These are phyloP conservation scores for Pseudonectria buxi DNA, from an alignment of 2,329 filamentous ascomycete genomes.

Conservation along the genomic window DNA sequence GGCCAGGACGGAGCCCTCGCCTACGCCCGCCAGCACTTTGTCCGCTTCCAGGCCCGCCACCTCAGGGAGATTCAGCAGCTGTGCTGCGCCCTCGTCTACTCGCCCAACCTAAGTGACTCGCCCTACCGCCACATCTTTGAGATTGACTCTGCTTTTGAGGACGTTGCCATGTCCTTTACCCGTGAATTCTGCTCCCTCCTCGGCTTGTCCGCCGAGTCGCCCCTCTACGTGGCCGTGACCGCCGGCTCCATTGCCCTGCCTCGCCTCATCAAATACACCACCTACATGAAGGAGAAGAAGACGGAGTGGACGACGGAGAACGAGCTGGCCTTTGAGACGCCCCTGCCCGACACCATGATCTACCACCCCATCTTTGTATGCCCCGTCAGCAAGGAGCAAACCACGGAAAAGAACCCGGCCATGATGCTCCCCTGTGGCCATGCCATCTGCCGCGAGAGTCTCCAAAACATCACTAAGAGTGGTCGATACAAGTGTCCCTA, in stretches of 20 bases:
- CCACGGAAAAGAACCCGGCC: conserved; percentile 84
- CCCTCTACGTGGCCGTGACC: conserved; percentile 86
- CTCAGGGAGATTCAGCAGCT: conserved; percentile 74
- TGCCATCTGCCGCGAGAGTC: conserved; percentile 78
- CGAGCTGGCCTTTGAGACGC: conserved; percentile 75
- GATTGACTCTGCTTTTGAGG: conserved; percentile 68
- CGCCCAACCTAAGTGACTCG: conserved; percentile 64
- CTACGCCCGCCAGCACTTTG: conserved; percentile 72
- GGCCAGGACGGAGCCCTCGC: conserved; percentile 59
- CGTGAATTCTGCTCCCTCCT: conserved; percentile 91
- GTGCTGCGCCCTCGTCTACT: conserved; percentile 72
- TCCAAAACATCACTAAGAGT: conserved; percentile 73
- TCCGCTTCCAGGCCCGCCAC: conserved; percentile 67
- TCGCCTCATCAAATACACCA: conserved; percentile 78
- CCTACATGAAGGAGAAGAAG: conserved; percentile 78
- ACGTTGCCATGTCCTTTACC: conserved; percentile 81
- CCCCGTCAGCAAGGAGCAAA: conserved; percentile 93
- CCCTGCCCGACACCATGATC: conserved; percentile 52
- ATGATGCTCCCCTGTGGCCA: conserved; percentile 97
- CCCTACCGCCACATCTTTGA: conserved; percentile 78
- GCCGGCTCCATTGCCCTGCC: conserved; percentile 89
- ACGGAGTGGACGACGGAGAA: conserved; percentile 93
- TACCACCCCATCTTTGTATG: conserved; percentile 98
- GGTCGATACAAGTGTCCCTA: conserved; percentile 91
- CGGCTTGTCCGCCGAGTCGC: conserved; percentile 82